Evolutionary conservation across 2,329 filamentous ascomycete species (phyloP).

Genomic region (Achaetomium macrosporum): DNA sequence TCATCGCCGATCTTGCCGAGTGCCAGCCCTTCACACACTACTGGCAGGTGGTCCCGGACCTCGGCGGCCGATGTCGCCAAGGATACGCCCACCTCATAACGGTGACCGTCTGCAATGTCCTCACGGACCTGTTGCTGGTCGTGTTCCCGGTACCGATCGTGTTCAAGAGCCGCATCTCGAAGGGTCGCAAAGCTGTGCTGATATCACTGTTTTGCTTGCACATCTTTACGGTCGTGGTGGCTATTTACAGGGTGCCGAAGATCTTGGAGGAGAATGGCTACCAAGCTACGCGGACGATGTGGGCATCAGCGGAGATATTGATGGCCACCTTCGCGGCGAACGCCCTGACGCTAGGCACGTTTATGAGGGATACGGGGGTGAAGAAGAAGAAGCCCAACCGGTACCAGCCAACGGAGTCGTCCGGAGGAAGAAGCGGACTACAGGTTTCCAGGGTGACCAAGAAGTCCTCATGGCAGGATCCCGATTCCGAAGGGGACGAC

Average conservation of each 20-base stretch:
- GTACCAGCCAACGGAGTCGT: conserved; percentile 37
- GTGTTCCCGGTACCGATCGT: conserved; percentile 88
- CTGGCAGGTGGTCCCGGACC: conserved; percentile 77
- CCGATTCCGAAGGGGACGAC: conserved; percentile 3
- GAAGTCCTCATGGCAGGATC: conserved; percentile 3
- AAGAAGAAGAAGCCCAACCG: conserved; percentile 79
- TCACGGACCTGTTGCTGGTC: conserved; percentile 83
- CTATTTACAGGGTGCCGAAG: conserved; percentile 68
- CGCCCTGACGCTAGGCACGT: conserved; percentile 81
- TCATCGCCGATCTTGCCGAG: conserved; percentile 76
- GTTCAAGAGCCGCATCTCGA: conserved; percentile 64
- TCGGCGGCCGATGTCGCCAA: conserved; percentile 76
- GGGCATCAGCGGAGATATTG: conserved; percentile 84
- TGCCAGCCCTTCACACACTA: conserved; percentile 70
- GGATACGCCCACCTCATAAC: conserved; percentile 80
- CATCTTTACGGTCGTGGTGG: conserved; percentile 69
- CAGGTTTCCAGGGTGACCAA: not conserved
- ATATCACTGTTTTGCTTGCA: conserved; percentile 76
- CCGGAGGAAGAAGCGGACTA: not conserved
- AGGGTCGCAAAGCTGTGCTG: conserved; percentile 72
- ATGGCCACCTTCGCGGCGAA: conserved; percentile 85
- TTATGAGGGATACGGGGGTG: conserved; percentile 79
- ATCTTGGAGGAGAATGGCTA: conserved; percentile 64
- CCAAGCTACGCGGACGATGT: conserved; percentile 81
- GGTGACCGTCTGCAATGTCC: conserved; percentile 75